Conservation (phyloP, 495 filamentous ascomycete genomes). For the Penicillium fimorum region DNA sequence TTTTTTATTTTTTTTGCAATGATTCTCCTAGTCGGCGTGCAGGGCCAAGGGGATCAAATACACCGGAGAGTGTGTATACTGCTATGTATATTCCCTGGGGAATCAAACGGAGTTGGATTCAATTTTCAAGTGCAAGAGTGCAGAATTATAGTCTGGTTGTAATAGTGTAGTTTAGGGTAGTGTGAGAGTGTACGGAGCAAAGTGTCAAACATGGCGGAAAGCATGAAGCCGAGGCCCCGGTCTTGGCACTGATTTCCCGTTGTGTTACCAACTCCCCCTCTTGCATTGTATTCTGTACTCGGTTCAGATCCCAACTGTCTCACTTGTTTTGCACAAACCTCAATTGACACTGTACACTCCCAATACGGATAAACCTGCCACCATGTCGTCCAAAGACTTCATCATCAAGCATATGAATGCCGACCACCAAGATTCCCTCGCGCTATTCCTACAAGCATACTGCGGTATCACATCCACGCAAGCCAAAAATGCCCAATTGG, state of each 20-base stretch:
- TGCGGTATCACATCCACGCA: constrained; percentile 44
- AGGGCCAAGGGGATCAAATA: constrained; percentile 4
- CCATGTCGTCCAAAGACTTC: constrained; percentile 51
- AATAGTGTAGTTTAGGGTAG: not conserved
- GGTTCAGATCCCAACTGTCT: not conserved
- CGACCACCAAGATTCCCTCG: constrained; percentile 66
- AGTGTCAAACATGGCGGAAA: not conserved
- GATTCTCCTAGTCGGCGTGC: not conserved
- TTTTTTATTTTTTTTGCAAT: not conserved
- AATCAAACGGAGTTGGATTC: not conserved
- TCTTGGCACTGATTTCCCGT: constrained; percentile 19
- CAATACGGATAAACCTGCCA: constrained; percentile 2
- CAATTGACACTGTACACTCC: not conserved
- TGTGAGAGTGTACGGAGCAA: not conserved
- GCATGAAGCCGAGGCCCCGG: constrained; percentile 21
- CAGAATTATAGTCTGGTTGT: not conserved
- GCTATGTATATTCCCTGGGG: constrained; percentile 7
- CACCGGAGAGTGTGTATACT: not conserved
- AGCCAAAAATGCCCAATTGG: constrained; percentile 52
- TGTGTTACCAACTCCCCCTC: not conserved
- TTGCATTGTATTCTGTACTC: not conserved
- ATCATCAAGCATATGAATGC: constrained; percentile 80
- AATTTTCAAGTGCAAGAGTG: not conserved
- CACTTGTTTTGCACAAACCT: not conserved
- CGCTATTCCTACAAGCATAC: constrained; percentile 65